Percentiles rank a stretch among this genome's conserved stretches.
phyloP scores from a whole-genome alignment of 805 yeast species.

The Lipomyces lipofer region DNA sequence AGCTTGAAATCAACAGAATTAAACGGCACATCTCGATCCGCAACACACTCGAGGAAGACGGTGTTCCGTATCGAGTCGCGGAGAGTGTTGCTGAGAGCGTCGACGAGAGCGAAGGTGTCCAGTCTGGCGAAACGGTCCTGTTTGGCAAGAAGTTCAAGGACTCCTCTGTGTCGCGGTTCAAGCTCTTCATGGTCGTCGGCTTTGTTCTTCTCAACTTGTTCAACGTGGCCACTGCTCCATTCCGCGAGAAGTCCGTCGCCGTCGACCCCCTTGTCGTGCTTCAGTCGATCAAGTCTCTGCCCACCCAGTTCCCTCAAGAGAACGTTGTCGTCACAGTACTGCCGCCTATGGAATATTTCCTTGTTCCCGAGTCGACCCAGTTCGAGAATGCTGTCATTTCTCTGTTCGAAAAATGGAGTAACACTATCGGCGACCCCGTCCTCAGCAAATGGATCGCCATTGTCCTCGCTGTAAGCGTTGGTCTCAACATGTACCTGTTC shows the following conservation, averaged over 20 bases:
- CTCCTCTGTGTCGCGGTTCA: constrained; percentile 34
- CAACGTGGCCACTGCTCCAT: constrained; percentile 42
- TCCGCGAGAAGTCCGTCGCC: constrained; percentile 27
- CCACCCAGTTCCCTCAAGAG: constrained; percentile 14
- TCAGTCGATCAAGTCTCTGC: constrained; percentile 18
- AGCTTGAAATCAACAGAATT: constrained; percentile 83
- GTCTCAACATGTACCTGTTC: constrained; percentile 79
- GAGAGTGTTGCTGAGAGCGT: constrained; percentile 56
- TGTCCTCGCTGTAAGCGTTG: constrained; percentile 70
- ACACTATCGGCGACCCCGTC: constrained; percentile 74
- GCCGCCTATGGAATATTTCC: constrained; percentile 43
- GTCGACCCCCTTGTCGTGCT: constrained; percentile 24
- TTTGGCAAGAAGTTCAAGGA: constrained; percentile 23
- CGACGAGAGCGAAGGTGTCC: constrained; percentile 23
- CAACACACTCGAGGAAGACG: constrained; percentile 88
- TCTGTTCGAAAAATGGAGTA: constrained; percentile 56
- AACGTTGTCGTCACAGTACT: constrained; percentile 40
- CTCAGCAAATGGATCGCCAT: constrained; percentile 75
- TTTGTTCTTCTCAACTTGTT: constrained; percentile 42
- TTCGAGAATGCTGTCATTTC: constrained; percentile 61
- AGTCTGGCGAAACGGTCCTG: constrained; percentile 19
- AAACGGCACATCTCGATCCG: constrained; percentile 77
- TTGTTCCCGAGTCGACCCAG: constrained; percentile 26
- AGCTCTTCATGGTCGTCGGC: constrained; percentile 37
- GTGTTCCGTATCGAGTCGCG: constrained; percentile 73